Percentiles rank a stretch among this genome's conserved stretches.
Evolutionary conservation across 2,329 filamentous ascomycete genomes (phyloP).

Genomic region (Penicillium janthinellum): DNA sequence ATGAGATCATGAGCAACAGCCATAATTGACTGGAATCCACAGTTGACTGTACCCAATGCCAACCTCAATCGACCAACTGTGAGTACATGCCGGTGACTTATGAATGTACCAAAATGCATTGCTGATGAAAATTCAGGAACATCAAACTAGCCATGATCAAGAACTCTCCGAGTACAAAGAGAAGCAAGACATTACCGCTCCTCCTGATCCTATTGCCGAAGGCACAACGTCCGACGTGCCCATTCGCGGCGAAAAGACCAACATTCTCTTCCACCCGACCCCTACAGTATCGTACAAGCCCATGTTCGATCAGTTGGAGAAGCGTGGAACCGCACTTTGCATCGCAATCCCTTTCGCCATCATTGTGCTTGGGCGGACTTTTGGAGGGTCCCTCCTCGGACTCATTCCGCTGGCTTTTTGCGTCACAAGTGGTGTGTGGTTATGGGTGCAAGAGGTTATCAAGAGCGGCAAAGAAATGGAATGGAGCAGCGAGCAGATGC

Average conservation of each 20-base stretch:
- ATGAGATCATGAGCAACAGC: neutral
- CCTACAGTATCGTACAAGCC: conserved; percentile 87
- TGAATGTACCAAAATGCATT: neutral
- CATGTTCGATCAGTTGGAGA: conserved; percentile 77
- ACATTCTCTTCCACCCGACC: conserved; percentile 92
- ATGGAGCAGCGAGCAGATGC: conserved; percentile 83
- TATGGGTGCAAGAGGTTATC: conserved; percentile 89
- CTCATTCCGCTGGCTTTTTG: conserved; percentile 73
- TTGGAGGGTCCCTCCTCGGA: conserved; percentile 76
- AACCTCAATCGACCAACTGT: conserved; percentile 76
- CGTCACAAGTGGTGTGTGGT: conserved; percentile 74
- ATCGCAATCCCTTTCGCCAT: conserved; percentile 71
- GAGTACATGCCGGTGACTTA: conserved; percentile 25
- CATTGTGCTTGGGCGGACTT: conserved; percentile 73
- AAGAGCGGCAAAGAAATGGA: conserved; percentile 79
- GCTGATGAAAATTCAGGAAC: conserved; percentile 46
- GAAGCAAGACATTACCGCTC: conserved; percentile 86
- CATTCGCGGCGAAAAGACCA: conserved; percentile 94
- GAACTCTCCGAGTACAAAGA: conserved; percentile 77
- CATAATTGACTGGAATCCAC: conserved; percentile 9
- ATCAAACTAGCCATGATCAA: conserved; percentile 71
- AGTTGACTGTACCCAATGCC: conserved; percentile 85
- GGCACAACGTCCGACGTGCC: conserved; percentile 91
- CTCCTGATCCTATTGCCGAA: conserved; percentile 79
- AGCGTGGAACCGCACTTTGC: conserved; percentile 70